Base-by-base conservation (phyloP, 768 basidiomycete genomes). In the Terana coerulea region DNA sequence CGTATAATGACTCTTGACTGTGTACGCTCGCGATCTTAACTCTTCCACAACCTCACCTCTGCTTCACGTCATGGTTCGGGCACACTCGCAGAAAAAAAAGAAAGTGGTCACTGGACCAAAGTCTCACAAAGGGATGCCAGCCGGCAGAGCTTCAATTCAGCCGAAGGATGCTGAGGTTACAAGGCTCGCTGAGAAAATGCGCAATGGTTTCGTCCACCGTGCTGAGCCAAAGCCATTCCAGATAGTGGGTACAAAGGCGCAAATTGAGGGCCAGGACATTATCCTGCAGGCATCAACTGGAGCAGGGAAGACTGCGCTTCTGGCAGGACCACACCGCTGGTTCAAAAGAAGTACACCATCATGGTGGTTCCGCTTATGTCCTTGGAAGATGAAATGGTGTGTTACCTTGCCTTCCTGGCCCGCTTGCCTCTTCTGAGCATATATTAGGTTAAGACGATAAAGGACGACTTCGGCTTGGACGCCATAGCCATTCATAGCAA, bases 271-370 rank as follows among this genome's bases (percentile, higher is more conserved):
- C 0, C 52, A 57, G 2, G 70, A 74, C 55, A 62, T 63, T 1
- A 51, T 74, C 0, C 52, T 73, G 1, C 72, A 75, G 58, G 72
- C 72, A 0, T 66, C 66, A 0, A 67, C 66, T 0, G 73, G 72
- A 0, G 49, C 59, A 1, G 73, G 73, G 0, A 74, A 74, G 55
- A 74, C 73, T 0, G 60, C 61, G 0, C 59, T 75, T 26, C 72
- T 67, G 1, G 72, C 73, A 7, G 73, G 68, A 0, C 72, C 72
- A 4, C 67, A 74, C 21, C 15, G 19, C 31, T 28, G 51, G 15
- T 53, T 1, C 11, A 28, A 64, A 41, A 67, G 65, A 9, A 66
- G 61, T 71, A 0, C n/a, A 70, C 70, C 0, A 52, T 76, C 1
- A 61, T 75, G 60, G 61, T 72, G 0, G 72, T 70, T 2, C 72